Evolutionary conservation across 2,329 filamentous ascomycete species (phyloP).

Genomic region (Penicillium nordicum): DNA sequence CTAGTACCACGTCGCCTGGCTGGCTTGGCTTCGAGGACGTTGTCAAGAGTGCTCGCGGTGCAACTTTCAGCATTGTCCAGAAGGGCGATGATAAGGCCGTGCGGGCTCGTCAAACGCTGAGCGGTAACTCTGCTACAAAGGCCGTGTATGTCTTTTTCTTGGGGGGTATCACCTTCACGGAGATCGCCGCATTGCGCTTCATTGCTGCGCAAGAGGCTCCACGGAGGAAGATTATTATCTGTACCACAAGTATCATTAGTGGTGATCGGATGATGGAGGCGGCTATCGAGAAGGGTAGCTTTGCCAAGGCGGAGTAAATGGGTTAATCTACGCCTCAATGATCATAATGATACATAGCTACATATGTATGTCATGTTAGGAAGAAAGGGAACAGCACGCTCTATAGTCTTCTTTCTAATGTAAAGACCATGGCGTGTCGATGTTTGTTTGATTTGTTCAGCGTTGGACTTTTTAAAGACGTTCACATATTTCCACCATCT

Average conservation of each 20-base stretch:
- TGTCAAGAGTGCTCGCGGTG: slow-evolving; percentile 79
- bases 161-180: slow-evolving; percentile 93
- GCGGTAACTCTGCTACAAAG: slow-evolving; percentile 71
- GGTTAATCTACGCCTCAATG: background rate
- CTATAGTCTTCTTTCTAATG: background rate
- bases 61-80: slow-evolving; percentile 88
- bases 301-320: slow-evolving; percentile 42
- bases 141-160: slow-evolving; percentile 95
- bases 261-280: slow-evolving; percentile 86
- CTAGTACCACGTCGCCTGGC: slow-evolving; percentile 64
- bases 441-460: background rate
- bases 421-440: background rate
- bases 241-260: slow-evolving; percentile 85
- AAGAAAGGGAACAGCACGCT: background rate
- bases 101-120: slow-evolving; percentile 77
- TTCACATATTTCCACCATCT: background rate
- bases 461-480: background rate
- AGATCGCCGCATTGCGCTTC: slow-evolving; percentile 90
- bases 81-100: slow-evolving; percentile 90
- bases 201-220: slow-evolving; percentile 79
- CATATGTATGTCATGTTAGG: background rate
- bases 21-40: slow-evolving; percentile 94
- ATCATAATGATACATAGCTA: background rate
- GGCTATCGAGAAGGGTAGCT: slow-evolving; percentile 69
- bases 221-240: slow-evolving; percentile 81